These are phyloP conservation scores for Magnolia kwangsiensis DNA, from an alignment of 164 flowering plant species.

Conservation along the genomic window DNA sequence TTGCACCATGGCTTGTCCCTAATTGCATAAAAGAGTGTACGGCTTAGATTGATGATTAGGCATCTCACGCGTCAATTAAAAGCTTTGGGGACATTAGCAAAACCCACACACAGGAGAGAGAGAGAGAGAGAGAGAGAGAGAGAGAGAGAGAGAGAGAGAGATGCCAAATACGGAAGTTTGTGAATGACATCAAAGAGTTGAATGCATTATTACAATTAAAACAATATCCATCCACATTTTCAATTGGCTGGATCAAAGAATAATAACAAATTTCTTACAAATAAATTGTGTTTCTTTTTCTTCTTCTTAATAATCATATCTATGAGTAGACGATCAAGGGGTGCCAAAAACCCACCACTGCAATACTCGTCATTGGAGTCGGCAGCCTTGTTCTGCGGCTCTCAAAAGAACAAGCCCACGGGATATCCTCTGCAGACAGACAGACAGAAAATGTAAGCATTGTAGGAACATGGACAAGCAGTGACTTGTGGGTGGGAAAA, in stretches of 20 bases:
- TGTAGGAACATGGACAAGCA: neutral
- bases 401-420: constrained; percentile 26
- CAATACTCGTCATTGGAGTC: constrained; percentile 32
- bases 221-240: neutral
- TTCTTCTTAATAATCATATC: neutral
- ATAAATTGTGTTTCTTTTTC: constrained; percentile 9
- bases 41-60: too few relatives aligned
- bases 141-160: too few relatives aligned
- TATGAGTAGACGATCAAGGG: neutral
- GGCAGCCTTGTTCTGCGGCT: constrained; percentile 23
- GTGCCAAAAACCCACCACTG: neutral
- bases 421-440: constrained; percentile 50
- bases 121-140: too few relatives aligned
- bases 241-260: constrained; percentile 24
- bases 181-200: too few relatives aligned
- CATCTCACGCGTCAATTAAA: too few relatives aligned
- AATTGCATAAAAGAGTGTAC: too few relatives aligned
- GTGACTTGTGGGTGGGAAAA: neutral
- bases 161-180: too few relatives aligned
- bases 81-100: too few relatives aligned
- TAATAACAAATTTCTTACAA: constrained; percentile 12
- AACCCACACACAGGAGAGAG: too few relatives aligned
- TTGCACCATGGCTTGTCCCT: too few relatives aligned
- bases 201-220: neutral
- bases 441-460: neutral